phyloP scores from a whole-genome alignment of 495 filamentous ascomycete genomes.

The Aspergillus biplanus region DNA sequence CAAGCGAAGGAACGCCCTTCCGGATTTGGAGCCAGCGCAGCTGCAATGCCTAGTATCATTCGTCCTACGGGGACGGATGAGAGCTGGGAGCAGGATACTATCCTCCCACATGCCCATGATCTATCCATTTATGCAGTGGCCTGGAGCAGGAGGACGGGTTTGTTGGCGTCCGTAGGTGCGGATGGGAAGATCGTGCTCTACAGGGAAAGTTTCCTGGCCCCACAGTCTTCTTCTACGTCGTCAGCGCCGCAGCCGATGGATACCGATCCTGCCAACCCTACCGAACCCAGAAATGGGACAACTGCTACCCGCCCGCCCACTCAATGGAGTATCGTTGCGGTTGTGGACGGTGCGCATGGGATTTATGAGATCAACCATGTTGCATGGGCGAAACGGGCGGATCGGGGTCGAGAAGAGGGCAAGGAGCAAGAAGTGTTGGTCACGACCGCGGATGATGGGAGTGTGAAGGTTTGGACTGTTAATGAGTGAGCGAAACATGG shows the following conservation, averaged over 20 bases:
- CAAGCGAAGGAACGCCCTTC: slow-evolving; percentile 50
- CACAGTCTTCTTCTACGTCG: neutral
- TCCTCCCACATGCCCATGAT: slow-evolving; percentile 75
- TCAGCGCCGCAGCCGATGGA: slow-evolving; percentile 42
- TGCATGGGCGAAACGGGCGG: slow-evolving; percentile 64
- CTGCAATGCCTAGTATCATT: slow-evolving; percentile 76
- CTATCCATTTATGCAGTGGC: slow-evolving; percentile 76
- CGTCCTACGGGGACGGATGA: slow-evolving; percentile 70
- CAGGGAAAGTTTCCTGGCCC: slow-evolving; percentile 54
- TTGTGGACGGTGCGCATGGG: slow-evolving; percentile 73
- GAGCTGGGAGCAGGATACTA: slow-evolving; percentile 74
- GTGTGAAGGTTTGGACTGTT: slow-evolving; percentile 71
- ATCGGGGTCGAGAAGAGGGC: slow-evolving; percentile 40
- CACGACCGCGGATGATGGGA: slow-evolving; percentile 80
- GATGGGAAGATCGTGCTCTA: slow-evolving; percentile 87
- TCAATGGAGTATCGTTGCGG: slow-evolving; percentile 70
- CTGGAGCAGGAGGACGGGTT: slow-evolving; percentile 76
- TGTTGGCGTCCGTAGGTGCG: slow-evolving; percentile 80
- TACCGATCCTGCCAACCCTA: slow-evolving; percentile 29
- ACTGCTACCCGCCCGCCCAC: slow-evolving; percentile 33
- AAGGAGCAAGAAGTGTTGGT: slow-evolving; percentile 72
- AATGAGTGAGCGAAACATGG: slow-evolving; percentile 25
- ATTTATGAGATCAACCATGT: slow-evolving; percentile 94
- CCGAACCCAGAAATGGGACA: neutral
- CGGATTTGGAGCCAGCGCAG: neutral